These are phyloP conservation scores for Biscogniauxia marginata DNA, from an alignment of 2,329 filamentous ascomycete species.

Conservation along the genomic window DNA sequence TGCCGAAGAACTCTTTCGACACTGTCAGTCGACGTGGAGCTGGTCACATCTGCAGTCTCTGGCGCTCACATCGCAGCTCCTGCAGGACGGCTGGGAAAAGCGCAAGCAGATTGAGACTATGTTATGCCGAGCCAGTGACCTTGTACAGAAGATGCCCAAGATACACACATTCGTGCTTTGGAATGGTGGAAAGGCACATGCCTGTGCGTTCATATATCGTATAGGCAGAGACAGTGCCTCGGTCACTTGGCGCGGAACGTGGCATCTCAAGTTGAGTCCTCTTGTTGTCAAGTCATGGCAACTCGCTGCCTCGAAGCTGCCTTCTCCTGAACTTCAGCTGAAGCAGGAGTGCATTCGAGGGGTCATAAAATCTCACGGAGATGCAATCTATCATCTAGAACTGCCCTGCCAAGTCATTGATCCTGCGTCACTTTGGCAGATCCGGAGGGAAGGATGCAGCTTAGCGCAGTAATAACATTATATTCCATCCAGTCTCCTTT, in stretches of 20 bases:
- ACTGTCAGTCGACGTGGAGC: conserved; percentile 23
- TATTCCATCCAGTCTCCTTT: too few species aligned
- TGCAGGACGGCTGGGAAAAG: conserved; percentile 16
- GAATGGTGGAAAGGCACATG: conserved; percentile 31
- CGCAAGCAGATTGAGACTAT: conserved; percentile 21
- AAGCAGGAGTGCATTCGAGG: conserved; percentile 21
- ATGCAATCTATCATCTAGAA: conserved; percentile 32
- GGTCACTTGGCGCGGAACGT: conserved; percentile 36
- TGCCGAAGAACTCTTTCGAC: conserved; percentile 29
- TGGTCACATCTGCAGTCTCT: conserved; percentile 33
- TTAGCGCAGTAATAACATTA: too few species aligned
- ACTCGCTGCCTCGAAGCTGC: conserved; percentile 17
- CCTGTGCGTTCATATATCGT: conserved; percentile 35
- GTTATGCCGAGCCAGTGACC: conserved; percentile 21
- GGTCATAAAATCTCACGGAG: conserved; percentile 28
- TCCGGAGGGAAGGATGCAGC: conserved; percentile 26
- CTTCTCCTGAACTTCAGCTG: conserved; percentile 19
- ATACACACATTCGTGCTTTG: conserved; percentile 35
- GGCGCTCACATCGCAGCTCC: conserved; percentile 34
- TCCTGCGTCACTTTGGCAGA: conserved; percentile 34
- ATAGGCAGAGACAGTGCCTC: conserved; percentile 19
- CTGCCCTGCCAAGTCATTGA: conserved; percentile 33
- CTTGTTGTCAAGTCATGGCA: conserved; percentile 27
- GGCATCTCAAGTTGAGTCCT: conserved; percentile 27
- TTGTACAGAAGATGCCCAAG: conserved; percentile 31